Evolutionary conservation across 208 protist genomes (phyloP).

Genomic region (Tritrichomonas foetus): DNA sequence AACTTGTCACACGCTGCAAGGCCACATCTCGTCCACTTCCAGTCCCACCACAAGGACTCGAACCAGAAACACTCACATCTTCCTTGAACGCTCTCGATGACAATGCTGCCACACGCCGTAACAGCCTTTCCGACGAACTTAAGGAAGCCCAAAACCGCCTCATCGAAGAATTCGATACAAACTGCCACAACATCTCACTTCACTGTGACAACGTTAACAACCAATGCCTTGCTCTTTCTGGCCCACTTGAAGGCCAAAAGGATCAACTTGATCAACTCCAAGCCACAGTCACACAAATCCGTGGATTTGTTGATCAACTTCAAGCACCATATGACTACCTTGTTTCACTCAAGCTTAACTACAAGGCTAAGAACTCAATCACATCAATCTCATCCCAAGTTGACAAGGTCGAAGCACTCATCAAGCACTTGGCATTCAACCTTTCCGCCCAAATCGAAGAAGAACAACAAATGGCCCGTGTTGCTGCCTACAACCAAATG

Average conservation of each 20-base stretch:
- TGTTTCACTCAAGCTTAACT: neutral
- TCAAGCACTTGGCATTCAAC: neutral
- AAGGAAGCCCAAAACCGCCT: neutral
- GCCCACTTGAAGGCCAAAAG: neutral
- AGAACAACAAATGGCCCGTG: neutral
- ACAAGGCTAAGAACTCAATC: neutral
- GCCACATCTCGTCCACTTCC: neutral
- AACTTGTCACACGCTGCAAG: neutral
- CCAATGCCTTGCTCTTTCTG: neutral
- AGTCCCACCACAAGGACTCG: neutral
- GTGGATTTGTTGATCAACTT: neutral
- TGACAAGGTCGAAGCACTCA: neutral
- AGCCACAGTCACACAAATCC: neutral
- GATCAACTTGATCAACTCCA: neutral
- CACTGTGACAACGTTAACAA: neutral
- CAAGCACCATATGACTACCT: neutral
- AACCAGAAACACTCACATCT: neutral
- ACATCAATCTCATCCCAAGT: neutral
- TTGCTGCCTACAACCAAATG: neutral
- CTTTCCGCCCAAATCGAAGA: neutral
- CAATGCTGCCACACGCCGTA: neutral
- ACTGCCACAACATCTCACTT: too few relatives aligned
- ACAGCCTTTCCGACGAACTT: neutral
- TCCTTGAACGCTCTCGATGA: neutral
- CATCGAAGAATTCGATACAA: neutral